A percentile compares a stretch with the other conserved stretches of the same genome.
phyloP scores from a whole-genome alignment of 2,329 filamentous ascomycete species.

The Didymella arachidicola region DNA sequence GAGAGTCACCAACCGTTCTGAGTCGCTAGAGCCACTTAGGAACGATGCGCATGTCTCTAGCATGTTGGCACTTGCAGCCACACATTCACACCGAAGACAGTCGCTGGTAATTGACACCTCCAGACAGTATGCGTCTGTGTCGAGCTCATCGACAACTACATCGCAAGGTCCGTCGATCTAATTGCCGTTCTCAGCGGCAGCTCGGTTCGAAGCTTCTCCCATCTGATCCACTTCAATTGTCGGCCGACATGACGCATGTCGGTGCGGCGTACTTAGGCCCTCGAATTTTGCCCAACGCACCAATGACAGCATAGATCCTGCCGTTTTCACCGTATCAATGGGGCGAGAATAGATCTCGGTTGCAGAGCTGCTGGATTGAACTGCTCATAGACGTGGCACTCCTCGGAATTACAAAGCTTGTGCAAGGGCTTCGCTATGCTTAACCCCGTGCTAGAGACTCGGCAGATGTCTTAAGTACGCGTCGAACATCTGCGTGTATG shows the following conservation, averaged over 20 bases:
- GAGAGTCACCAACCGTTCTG: background rate
- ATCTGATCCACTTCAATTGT: background rate
- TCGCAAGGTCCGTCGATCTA: background rate
- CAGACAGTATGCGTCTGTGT: background rate
- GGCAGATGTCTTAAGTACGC: slow-evolving; percentile 6
- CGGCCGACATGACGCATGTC: slow-evolving; percentile 13
- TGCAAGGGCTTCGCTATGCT: slow-evolving; percentile 10
- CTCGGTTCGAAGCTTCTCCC: slow-evolving; percentile 1
- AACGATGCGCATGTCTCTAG: background rate
- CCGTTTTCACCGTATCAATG: slow-evolving; percentile 2
- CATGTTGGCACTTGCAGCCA: too few species aligned
- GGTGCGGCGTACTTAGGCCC: slow-evolving; percentile 4
- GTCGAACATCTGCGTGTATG: background rate
- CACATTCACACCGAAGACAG: background rate
- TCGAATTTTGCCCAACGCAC: slow-evolving; percentile 6
- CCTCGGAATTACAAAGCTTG: slow-evolving; percentile 12
- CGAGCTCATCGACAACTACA: background rate
- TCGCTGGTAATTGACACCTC: background rate
- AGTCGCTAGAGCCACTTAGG: background rate
- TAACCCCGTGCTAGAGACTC: slow-evolving; percentile 5
- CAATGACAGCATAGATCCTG: slow-evolving; percentile 9
- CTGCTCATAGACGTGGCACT: slow-evolving; percentile 2
- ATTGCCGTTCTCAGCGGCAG: slow-evolving; percentile 10
- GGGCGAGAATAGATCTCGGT: slow-evolving; percentile 13
- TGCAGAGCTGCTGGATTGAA: slow-evolving; percentile 4